Base-by-base conservation (phyloP, 2,329 filamentous ascomycete species). In the Hymenoscyphus repandus region DNA sequence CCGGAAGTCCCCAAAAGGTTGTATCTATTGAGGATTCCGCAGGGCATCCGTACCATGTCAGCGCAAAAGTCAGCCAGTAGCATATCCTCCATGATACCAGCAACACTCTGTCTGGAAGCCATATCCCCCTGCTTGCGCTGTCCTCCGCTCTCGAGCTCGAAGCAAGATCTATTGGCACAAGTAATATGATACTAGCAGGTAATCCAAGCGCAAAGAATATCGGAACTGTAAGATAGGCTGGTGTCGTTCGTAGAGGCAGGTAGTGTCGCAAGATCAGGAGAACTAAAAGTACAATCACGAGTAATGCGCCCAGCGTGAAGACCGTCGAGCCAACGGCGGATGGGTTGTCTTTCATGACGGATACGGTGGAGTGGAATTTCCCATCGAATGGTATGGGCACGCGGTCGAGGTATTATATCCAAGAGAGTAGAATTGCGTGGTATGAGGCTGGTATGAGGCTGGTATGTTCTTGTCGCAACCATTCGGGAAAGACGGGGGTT, bases 121-220 rank as follows among this genome's bases (percentile, higher is more conserved):
- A 96, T 64, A 99, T 88, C 32, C 91, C 93, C 60, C 85, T 80
- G 13, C 81, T 78, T 13, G 80, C 77, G 53, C 80, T 82, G 68
- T 87, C 85, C 53, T 87, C 83, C 45, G 83, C 83, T 43, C 82
- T 79, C 18, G 88, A 85, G 65, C 82, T 92, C 6, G 91, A 96
- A 1, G 92, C 91, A 58, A 99, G 82, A 69, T 99, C 93, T 68
- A 99, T 95, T 5, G 93, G 93, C 6, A 99, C 90, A 18, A 99
- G 80, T 20, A 99, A 76, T 20, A 97, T 82, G 64, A 95, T 92
- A 68, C 88, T 91, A 42, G 90, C 89, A 10, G 93, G 95, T 5
- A 99, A 81, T 65, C 89, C 91, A 60, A 99, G 79, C n/a, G 92
- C 90, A 59, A 99, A 86, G 73, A 99, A 99, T 55, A 99, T 90